Percentiles rank a stretch among this genome's conserved stretches.
These are phyloP conservation scores for Chlorella vulgaris DNA, from an alignment of 139 green algal species.

Conservation along the genomic window DNA sequence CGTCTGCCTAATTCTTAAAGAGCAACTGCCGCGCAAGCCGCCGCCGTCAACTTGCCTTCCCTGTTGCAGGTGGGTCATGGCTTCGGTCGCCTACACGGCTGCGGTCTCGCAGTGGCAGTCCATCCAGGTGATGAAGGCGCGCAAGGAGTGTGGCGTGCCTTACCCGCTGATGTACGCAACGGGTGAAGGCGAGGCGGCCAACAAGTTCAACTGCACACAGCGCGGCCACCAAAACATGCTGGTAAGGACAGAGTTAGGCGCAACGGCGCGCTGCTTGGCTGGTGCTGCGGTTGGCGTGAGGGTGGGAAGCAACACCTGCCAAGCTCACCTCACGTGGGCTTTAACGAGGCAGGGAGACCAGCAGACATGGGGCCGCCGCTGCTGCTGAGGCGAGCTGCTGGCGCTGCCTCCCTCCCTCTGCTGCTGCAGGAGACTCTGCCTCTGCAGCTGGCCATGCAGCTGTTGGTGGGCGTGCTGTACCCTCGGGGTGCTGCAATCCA, in stretches of 20 bases:
- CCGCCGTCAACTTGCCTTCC: background rate
- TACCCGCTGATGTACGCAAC: conserved; percentile 32
- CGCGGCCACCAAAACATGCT: conserved; percentile 43
- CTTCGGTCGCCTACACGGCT: background rate
- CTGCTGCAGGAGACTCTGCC: conserved; percentile 26
- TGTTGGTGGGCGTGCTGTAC: conserved; percentile 36
- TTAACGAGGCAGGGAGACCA: background rate
- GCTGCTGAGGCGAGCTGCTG: background rate
- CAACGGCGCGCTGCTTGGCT: background rate
- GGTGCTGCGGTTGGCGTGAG: too few relatives aligned
- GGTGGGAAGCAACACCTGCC: too few relatives aligned
- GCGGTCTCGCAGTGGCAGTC: conserved; percentile 13
- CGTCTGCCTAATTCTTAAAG: too few relatives aligned
- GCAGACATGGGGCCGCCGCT: background rate
- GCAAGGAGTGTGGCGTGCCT: background rate
- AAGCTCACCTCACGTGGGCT: background rate
- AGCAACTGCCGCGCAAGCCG: background rate
- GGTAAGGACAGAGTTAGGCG: background rate
- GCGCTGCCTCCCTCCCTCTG: background rate
- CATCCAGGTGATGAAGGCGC: background rate
- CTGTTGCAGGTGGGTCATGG: conserved; percentile 21
- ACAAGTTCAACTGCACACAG: conserved; percentile 46
- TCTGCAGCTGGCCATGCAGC: background rate
- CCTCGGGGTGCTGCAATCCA: conserved; percentile 27
- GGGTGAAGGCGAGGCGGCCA: background rate